phyloP scores from a whole-genome alignment of 176 grass and related monocot species.

The Bolboschoenus planiculmis region DNA sequence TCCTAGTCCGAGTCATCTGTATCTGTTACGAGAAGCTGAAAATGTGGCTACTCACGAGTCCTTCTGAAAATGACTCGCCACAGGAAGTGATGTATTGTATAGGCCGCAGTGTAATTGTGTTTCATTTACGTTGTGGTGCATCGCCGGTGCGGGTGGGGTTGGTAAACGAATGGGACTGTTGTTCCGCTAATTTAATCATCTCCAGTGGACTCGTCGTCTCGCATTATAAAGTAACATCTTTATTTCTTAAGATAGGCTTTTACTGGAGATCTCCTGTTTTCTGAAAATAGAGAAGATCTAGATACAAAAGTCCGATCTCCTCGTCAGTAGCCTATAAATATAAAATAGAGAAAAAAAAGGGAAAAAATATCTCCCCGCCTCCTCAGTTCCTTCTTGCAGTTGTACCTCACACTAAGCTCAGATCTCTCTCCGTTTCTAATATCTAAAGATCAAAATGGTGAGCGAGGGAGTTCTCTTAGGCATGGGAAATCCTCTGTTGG shows the following conservation, averaged over 20 bases:
- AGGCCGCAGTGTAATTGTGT: background rate
- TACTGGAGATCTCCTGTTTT: background rate
- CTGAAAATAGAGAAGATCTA: conserved; percentile 10
- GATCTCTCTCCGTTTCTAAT: conserved; percentile 37
- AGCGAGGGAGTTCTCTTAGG: conserved; percentile 79
- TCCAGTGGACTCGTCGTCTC: background rate
- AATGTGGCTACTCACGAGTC: background rate
- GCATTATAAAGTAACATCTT: background rate
- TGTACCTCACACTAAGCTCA: conserved; percentile 6
- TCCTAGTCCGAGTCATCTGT: too few species aligned
- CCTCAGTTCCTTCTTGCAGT: background rate
- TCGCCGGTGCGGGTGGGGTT: background rate
- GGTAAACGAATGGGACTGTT: conserved; percentile 14
- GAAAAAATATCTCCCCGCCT: conserved; percentile 1
- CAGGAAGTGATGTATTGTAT: background rate
- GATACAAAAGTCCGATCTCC: background rate
- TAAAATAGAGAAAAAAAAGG: background rate
- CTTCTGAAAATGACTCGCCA: background rate
- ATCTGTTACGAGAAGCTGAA: background rate
- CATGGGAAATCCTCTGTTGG: conserved; percentile 98
- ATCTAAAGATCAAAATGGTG: background rate
- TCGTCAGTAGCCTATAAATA: conserved; percentile 4
- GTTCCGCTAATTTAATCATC: background rate
- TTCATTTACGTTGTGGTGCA: background rate
- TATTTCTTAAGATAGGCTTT: background rate